Conservation (phyloP, 164 flowering plant species). For the Vitis amurensis region DNA sequence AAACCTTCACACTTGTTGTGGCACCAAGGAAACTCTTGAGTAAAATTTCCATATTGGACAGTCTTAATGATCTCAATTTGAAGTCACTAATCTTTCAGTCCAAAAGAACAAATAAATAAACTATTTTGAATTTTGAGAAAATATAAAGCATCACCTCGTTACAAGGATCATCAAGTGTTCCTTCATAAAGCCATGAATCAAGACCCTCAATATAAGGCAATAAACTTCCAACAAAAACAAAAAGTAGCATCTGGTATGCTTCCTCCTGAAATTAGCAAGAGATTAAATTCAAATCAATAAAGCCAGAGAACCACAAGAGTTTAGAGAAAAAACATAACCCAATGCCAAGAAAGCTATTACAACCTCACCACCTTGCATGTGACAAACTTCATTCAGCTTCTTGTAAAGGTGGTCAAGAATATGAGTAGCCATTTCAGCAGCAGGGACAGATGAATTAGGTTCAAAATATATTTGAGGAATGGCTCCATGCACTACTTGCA, state of each 20-base stretch:
- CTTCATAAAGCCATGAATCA: conserved; percentile 97
- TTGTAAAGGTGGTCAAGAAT: conserved; percentile 74
- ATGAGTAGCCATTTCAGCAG: conserved; percentile 76
- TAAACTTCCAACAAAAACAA: conserved; percentile 67
- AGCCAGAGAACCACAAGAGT: conserved; percentile 4
- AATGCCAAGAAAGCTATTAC: conserved; percentile 11
- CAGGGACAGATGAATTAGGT: conserved; percentile 38
- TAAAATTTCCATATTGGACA: no score
- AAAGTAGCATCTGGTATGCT: conserved; percentile 71
- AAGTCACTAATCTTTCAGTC: no score
- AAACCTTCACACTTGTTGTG: conserved; percentile 3
- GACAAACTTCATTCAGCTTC: conserved; percentile 83
- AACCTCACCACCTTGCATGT: conserved; percentile 97
- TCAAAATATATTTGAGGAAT: conserved; percentile 60
- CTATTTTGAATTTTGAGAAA: background rate
- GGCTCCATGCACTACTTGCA: conserved; percentile 73
- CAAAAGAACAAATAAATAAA: background rate
- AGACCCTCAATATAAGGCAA: conserved; percentile 83
- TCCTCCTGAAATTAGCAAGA: conserved; percentile 69
- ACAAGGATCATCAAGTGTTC: conserved; percentile 91
- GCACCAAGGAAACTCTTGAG: background rate
- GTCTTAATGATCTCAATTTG: no score
- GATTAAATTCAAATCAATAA: conserved; percentile 6
- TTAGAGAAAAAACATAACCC: background rate
- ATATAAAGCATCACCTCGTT: conserved; percentile 61